Evolutionary conservation across 2,329 filamentous ascomycete species (phyloP).

Genomic region (Emmonsia crescens): DNA sequence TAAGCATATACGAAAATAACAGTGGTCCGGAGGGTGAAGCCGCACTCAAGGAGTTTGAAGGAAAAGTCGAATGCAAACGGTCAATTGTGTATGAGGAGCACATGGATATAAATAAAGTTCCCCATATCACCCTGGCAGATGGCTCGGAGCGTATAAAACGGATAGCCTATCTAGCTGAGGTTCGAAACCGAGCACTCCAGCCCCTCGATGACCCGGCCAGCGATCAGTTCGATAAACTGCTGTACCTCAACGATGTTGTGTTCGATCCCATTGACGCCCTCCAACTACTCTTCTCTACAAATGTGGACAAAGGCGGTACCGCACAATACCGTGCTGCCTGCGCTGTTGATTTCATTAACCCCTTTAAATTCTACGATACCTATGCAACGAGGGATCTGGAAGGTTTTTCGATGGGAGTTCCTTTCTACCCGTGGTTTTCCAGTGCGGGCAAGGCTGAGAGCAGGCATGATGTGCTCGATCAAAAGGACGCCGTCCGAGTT

Average conservation of each 20-base stretch:
- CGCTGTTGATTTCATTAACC: constrained; percentile 62
- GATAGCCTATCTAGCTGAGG: constrained; percentile 62
- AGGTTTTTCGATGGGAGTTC: constrained; percentile 56
- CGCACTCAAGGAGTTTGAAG: constrained; percentile 45
- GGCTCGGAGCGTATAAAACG: constrained; percentile 56
- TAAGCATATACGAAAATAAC: constrained; percentile 66
- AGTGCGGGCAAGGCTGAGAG: constrained; percentile 40
- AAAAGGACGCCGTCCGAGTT: constrained; percentile 52
- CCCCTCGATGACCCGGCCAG: constrained; percentile 44
- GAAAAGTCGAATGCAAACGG: constrained; percentile 39
- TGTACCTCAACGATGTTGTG: constrained; percentile 58
- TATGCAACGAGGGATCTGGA: constrained; percentile 63
- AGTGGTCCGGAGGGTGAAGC: constrained; percentile 46
- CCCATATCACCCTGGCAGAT: constrained; percentile 50
- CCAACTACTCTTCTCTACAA: constrained; percentile 52
- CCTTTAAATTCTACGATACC: constrained; percentile 67
- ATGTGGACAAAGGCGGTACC: constrained; percentile 42
- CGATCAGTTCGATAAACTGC: constrained; percentile 43
- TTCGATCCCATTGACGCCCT: constrained; percentile 49
- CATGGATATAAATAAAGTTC: constrained; percentile 46
- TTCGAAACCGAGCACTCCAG: constrained; percentile 58
- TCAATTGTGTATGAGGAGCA: constrained; percentile 51
- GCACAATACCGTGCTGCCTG: constrained; percentile 58
- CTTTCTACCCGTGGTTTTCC: constrained; percentile 64
- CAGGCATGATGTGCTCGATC: constrained; percentile 51